phyloP scores from a whole-genome alignment of 2,329 filamentous ascomycete species.

The Bipolaris bicolor region DNA sequence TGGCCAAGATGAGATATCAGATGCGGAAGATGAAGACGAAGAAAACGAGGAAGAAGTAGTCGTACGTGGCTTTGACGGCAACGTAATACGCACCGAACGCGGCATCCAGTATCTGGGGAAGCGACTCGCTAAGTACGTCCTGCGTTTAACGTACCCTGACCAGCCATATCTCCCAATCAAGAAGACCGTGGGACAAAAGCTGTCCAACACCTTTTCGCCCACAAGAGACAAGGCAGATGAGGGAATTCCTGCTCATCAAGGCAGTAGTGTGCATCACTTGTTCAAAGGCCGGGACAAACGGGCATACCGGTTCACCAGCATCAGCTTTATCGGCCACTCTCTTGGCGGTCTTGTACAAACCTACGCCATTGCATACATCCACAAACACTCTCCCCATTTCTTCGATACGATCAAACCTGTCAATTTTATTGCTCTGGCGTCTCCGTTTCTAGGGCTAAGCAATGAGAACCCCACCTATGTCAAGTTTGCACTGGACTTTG shows the following conservation, averaged over 20 bases:
- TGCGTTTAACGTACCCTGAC: conserved; percentile 90
- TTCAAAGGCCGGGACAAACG: conserved; percentile 56
- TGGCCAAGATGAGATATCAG: conserved; percentile 56
- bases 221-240: conserved; percentile 52
- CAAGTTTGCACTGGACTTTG: conserved; percentile 95
- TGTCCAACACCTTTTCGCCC: conserved; percentile 56
- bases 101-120: conserved; percentile 98
- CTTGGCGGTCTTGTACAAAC: conserved; percentile 89
- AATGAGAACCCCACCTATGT: conserved; percentile 98
- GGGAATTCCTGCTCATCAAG: conserved; percentile 60
- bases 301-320: conserved; percentile 86
- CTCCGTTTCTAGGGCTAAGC: conserved; percentile 87
- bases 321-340: conserved; percentile 93
- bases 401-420: conserved; percentile 84
- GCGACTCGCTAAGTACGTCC: conserved; percentile 85
- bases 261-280: conserved; percentile 65
- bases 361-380: conserved; percentile 94
- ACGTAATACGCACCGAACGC: conserved; percentile 87
- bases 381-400: conserved; percentile 92
- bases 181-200: conserved; percentile 57
- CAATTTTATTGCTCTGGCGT: conserved; percentile 88
- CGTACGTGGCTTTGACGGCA: conserved; percentile 87
- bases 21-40: conserved; percentile 66
- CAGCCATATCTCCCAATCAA: conserved; percentile 81
- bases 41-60: conserved; percentile 86